Evolutionary conservation across 2,329 filamentous ascomycete species (phyloP), one percentile per base, ranked within the genome.

Genomic region (Phialophora tarda): DNA sequence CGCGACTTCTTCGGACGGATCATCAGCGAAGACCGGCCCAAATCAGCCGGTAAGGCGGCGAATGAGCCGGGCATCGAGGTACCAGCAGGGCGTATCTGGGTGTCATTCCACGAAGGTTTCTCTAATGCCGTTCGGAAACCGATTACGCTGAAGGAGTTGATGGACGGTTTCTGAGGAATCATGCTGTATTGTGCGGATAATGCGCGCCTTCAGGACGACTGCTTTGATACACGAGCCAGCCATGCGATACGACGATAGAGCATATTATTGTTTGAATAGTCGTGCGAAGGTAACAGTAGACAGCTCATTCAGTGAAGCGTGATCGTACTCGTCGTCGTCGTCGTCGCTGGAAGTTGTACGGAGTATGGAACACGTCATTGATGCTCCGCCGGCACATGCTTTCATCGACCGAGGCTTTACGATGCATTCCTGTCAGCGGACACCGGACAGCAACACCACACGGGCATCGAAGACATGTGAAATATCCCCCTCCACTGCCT

Each of bases 91-190:
- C 86, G 89, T 72, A 90, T 93, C 3, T 97, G 93, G 93, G 88
- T 96, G 50, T 94, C 88, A 69, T 97, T 89, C 77, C 89, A 97
- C 74, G 93, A 97, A 80, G 93, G 93, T 0, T 88, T 92, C 76
- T 95, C 92, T 63, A 97, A 97, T 83, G 93, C 93, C 11, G 93
- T 97, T 67, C 85, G 91, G 77, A 97, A 96, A 77, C 91, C 92
- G 2, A 88, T 97, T 68, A 91, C 91, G 8, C 77, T 97, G 76
- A 84, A 86, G 68, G 93, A 97, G 77, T 85, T 97, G 73, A 79
- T 97, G 82, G 77, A 76, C 21, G 79, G 79, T 12, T 70, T 82
- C 66, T 76, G 48, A 51, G 48, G 21, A 1, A 51, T 14, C 6
- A n/a, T 7, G 38, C 17, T n/a, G 38, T n/a, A 17, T 17, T 4